A percentile compares a stretch with the other conserved stretches of the same genome.
phyloP scores from a whole-genome alignment of 1,284 basidiomycete genomes.

The Ganoderma meredithae region DNA sequence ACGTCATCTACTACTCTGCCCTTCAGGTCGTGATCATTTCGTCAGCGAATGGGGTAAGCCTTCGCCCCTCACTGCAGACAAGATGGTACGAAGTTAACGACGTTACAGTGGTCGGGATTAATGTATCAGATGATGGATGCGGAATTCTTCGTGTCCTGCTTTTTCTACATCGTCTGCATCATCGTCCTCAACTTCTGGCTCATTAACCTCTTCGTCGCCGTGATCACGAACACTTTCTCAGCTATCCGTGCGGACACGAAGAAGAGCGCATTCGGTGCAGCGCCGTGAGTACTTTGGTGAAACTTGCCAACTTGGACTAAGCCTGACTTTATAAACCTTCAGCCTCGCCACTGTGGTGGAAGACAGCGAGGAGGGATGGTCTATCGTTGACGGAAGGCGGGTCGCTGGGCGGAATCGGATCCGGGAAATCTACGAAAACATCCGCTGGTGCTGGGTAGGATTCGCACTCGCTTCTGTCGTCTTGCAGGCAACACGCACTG shows the following conservation, averaged over 20 bases:
- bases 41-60: slow-evolving; percentile 75
- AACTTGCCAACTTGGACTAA: not conserved
- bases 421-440: slow-evolving; percentile 66
- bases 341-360: slow-evolving; percentile 59
- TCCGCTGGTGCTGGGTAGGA: slow-evolving; percentile 79
- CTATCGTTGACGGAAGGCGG: slow-evolving; percentile 53
- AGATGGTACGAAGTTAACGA: slow-evolving; percentile 1
- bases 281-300: slow-evolving; percentile 52
- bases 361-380: slow-evolving; percentile 67
- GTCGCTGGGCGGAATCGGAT: slow-evolving; percentile 53
- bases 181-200: slow-evolving; percentile 94
- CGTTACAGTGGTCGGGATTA: slow-evolving; percentile 68
- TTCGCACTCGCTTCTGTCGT: slow-evolving; percentile 78
- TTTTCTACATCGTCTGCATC: slow-evolving; percentile 90
- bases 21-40: slow-evolving; percentile 91
- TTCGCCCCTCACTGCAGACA: no score
- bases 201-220: slow-evolving; percentile 94
- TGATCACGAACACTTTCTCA: slow-evolving; percentile 95
- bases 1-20: slow-evolving; percentile 86
- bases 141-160: slow-evolving; percentile 87
- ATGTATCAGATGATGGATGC: slow-evolving; percentile 96
- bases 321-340: not conserved
- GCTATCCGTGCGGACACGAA: slow-evolving; percentile 90
- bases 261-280: slow-evolving; percentile 93
- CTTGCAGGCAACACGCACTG: slow-evolving; percentile 80